Evolutionary conservation across 164 flowering plant species (phyloP).

Genomic region (Dillenia suffruticosa): DNA sequence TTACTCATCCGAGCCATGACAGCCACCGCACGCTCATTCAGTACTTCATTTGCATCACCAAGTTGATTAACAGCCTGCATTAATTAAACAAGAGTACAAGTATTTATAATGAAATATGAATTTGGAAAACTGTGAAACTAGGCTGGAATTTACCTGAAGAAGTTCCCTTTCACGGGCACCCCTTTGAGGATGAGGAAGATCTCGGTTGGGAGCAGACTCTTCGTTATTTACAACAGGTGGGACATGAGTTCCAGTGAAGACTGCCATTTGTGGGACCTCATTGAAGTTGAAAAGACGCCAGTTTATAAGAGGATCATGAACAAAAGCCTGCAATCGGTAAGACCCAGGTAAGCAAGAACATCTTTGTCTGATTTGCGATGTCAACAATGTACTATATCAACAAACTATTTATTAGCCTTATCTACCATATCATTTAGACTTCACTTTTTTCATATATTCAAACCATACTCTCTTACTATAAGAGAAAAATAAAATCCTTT

Average conservation of each 20-base stretch:
- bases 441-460: no score
- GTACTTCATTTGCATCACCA: conserved; percentile 96
- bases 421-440: no score
- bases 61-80: conserved; percentile 92
- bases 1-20: conserved; percentile 99
- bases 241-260: conserved; percentile 46
- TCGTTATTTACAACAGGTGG: conserved; percentile 69
- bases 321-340: conserved; percentile 77
- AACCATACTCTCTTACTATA: no score
- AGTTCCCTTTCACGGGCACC: conserved; percentile 90
- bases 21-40: conserved; percentile 91
- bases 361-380: no score
- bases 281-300: conserved; percentile 98
- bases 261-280: conserved; percentile 86
- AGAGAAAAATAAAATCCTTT: no score
- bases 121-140: neutral
- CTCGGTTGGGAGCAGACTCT: conserved; percentile 52
- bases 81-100: conserved; percentile 6
- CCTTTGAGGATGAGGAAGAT: conserved; percentile 81
- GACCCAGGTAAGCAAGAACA: neutral
- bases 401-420: no score
- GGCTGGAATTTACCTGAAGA: conserved; percentile 61
- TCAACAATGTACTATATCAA: no score
- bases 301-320: conserved; percentile 96
- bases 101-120: neutral